These are phyloP conservation scores for Entomophthora muscae DNA, from an alignment of 371 early-diverging fungal genomes.

Conservation along the genomic window DNA sequence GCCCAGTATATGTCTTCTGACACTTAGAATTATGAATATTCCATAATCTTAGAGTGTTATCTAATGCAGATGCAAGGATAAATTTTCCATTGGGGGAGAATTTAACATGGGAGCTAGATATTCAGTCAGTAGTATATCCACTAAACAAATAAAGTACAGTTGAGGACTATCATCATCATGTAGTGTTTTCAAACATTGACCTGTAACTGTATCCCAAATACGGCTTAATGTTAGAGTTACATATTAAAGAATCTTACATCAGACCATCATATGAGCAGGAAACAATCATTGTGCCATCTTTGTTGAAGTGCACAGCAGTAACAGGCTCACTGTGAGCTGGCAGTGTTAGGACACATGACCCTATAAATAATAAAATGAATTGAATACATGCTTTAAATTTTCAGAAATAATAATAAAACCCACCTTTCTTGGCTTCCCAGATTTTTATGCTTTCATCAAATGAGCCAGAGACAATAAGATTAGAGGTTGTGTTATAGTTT, in stretches of 20 bases:
- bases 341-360: conserved; percentile 72
- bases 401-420: background rate
- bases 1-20: conserved; percentile 83
- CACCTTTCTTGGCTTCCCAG: conserved; percentile 89
- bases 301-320: conserved; percentile 84
- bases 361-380: conserved; percentile 18
- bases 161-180: conserved; percentile 87
- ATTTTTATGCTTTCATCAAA: conserved; percentile 94
- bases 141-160: conserved; percentile 35
- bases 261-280: conserved; percentile 88
- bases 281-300: conserved; percentile 92
- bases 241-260: conserved; percentile 39
- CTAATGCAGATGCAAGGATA: conserved; percentile 82
- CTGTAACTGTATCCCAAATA: conserved; percentile 92
- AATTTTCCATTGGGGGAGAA: conserved; percentile 98
- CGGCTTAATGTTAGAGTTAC: conserved; percentile 29
- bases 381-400: background rate
- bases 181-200: conserved; percentile 88
- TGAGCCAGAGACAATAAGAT: conserved; percentile 88
- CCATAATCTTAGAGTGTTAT: conserved; percentile 90
- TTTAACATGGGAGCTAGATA: conserved; percentile 79
- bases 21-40: conserved; percentile 82
- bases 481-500: conserved; percentile 85
- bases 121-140: background rate
- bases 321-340: conserved; percentile 96